A percentile compares a stretch with the other conserved stretches of the same genome.
Evolutionary conservation across 495 filamentous ascomycete species (phyloP).

Genomic region (Evernia prunastri): DNA sequence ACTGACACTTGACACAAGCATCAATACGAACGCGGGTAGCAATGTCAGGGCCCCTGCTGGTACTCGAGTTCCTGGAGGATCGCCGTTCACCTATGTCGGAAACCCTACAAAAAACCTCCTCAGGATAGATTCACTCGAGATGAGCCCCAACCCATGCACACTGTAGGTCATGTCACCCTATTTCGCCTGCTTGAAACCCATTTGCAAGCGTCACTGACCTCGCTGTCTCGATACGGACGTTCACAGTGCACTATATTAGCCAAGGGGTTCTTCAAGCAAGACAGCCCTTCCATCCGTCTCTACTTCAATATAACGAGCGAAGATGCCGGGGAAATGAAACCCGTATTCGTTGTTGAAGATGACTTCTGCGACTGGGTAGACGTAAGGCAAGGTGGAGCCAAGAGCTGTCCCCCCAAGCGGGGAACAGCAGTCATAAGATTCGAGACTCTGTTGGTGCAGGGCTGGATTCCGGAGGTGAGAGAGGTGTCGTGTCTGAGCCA

Average conservation of each 20-base stretch:
- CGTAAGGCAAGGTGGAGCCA: slow-evolving; percentile 9
- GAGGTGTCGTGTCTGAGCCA: neutral
- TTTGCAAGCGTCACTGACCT: too few relatives aligned
- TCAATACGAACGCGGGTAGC: too few relatives aligned
- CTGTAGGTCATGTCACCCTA: too few relatives aligned
- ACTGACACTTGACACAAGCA: too few relatives aligned
- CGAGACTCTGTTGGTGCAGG: slow-evolving; percentile 9
- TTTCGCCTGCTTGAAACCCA: too few relatives aligned
- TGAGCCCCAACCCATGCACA: too few relatives aligned
- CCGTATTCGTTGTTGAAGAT: slow-evolving; percentile 11
- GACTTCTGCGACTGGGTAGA: slow-evolving; percentile 19
- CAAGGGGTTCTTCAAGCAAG: neutral
- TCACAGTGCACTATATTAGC: neutral
- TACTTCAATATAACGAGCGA: neutral
- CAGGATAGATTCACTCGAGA: too few relatives aligned
- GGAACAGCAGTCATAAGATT: slow-evolving; percentile 10
- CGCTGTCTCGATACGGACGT: too few relatives aligned
- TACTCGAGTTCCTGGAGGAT: too few relatives aligned
- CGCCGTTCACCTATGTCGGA: too few relatives aligned
- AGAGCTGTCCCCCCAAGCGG: slow-evolving; percentile 10
- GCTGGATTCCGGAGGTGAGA: slow-evolving; percentile 18
- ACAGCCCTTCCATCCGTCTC: neutral
- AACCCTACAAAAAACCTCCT: too few relatives aligned
- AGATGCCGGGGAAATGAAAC: neutral
- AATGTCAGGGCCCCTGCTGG: too few relatives aligned